Evolutionary conservation across 192 early-diverging fungal genomes (phyloP), one percentile per base, ranked within the genome.

Genomic region (Diversispora eburnea): DNA sequence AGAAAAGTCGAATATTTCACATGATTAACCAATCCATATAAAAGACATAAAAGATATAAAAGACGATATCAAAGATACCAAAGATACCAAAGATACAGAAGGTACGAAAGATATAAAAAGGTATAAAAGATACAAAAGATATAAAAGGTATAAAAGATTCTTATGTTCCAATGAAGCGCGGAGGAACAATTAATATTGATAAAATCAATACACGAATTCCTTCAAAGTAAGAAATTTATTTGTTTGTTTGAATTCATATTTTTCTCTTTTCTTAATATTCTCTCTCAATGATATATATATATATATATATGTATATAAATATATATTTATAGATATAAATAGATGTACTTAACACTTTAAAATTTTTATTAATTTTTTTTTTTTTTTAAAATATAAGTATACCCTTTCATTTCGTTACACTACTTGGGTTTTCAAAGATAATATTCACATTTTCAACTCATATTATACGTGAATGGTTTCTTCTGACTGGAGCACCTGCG

Each of bases 381-480:
- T 51, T 49, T 17, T 46, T 66, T 67, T 52, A 20, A 10, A 64
- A 6, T 45, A 17, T 65, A 48, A 49, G 66, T 67, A 52, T 67
- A 51, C 66, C 66, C 19, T 8, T 67, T 33, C 46, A 25, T 22
- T 19, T 67, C 25, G 13, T 67, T 33, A 51, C 46, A 49, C 39
- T 67, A 19, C 48, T 67, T 22, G 42, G 12, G 15, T 43, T 51
- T 33, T 67, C 66, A 22, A 67, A 67, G 48, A 43, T 47, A 43
- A 47, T 67, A 51, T 42, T 43, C 49, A 19, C 66, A 33, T 25
- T 67, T 48, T 67, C 66, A 22, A 67, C 66, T 43, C 42, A 33
- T 8, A 67, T 67, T 49, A 25, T 20, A 43, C 66, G 66, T 51
- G 66, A 67, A 39, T 67, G 66, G 66, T 39, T 67, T 33, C 47